phyloP scores from a whole-genome alignment of 2,329 filamentous ascomycete genomes.

The Venturia carpophila region DNA sequence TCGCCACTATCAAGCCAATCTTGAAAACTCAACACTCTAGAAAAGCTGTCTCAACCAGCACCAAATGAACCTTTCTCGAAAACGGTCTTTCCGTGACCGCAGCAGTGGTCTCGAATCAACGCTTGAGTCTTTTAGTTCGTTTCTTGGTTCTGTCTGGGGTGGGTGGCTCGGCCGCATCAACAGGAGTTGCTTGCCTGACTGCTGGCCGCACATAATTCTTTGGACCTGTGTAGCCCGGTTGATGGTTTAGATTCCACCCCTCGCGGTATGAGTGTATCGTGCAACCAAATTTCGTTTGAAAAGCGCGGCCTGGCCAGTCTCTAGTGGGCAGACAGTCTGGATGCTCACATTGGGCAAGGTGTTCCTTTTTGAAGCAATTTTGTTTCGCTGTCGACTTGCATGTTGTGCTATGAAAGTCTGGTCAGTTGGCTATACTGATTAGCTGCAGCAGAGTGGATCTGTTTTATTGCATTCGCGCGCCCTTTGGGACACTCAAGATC shows the following conservation, averaged over 20 bases:
- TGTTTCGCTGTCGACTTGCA: conserved; percentile 8
- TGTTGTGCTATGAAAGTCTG: not conserved
- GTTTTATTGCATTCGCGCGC: not conserved
- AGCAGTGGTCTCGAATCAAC: not conserved
- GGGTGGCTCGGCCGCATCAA: not conserved
- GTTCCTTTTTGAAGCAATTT: conserved; percentile 2
- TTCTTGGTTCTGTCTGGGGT: not conserved
- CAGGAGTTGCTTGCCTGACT: not conserved
- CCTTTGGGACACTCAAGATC: not conserved
- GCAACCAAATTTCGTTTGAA: conserved; percentile 1
- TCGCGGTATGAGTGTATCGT: conserved; percentile 9
- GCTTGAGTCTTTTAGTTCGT: not conserved
- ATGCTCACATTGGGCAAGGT: conserved; percentile 10
- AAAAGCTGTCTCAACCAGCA: not conserved
- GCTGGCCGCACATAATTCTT: conserved; percentile 1
- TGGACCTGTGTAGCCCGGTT: not conserved
- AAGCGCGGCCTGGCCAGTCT: conserved; percentile 1
- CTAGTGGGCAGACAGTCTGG: not conserved
- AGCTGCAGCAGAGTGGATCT: not conserved
- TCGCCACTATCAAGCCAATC: not conserved
- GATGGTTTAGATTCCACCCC: conserved; percentile 5
- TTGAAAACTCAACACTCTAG: not conserved
- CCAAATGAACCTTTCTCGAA: not conserved
- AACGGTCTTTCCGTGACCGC: not conserved
- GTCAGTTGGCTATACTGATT: not conserved